Evolutionary conservation across 768 basidiomycete species (phyloP), one percentile per base, ranked within the genome.

Genomic region (Suillus placidus): DNA sequence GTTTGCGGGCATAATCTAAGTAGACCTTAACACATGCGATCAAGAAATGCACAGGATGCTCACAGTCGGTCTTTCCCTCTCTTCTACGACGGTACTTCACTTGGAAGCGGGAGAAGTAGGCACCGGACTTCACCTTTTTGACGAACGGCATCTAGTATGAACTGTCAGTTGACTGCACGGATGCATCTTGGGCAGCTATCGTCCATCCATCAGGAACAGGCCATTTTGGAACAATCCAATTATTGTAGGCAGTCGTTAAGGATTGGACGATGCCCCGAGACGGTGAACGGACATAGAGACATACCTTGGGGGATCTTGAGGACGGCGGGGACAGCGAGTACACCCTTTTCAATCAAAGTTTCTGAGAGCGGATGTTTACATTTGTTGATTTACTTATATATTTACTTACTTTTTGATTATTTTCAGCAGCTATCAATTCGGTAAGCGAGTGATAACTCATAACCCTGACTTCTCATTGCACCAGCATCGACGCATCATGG

Each of bases 21-120:
- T 62, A 43, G 62, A n/a, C 12, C 61, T 72, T 26, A 71, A 69
- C 52, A 60, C 2, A 45, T 42, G 40, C 23, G n/a, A 40, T 40
- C n/a, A 32, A 18, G 52, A 61, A 18, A 60, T 65, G 16, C 57
- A 20, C 32, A 37, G 30, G 23, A n/a, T 42, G 79, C 89, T 73
- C 67, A 94, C 93, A 99, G 78, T 99, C 97, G 67, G 97, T 99
- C 86, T 97, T 99, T 67, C 97, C 97, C 83, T 99, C 97, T 78
- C 95, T 89, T 71, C 97, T 85, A 76, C 97, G 85, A 77, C 97
- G 93, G 82, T 97, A 97, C 85, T 99, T 99, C 74, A 99, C 96
- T 84, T 97, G 95, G 86, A 91, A 97, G 69, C 96, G 90, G 68
- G 95, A 97, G 84, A 94, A 97, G 90, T 98, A 98, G 74, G 97